Base-by-base conservation (phyloP, 2,329 filamentous ascomycete genomes). In the Tolypocladium endophyticum region DNA sequence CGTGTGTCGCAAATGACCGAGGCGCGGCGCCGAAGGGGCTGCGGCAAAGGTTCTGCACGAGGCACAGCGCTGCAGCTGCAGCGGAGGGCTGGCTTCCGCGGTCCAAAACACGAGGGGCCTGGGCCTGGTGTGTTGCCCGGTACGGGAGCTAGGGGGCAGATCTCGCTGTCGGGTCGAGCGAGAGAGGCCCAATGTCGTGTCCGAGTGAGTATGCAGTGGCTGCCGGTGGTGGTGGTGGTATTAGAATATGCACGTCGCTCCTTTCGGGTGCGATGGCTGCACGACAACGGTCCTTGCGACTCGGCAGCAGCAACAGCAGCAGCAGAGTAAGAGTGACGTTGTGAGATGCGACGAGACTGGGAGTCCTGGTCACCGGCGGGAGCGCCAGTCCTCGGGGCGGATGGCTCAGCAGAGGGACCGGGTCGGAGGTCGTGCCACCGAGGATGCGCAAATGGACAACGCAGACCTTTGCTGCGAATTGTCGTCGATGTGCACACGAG, bases 201-300 rank as follows among this genome's bases (percentile, higher is more conserved):
- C 53, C 38, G 57, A 43, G 47, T 18, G 38, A 56, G 30, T 55
- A 59, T 59, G 60, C 58, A 60, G 60, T 63, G 61, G 63, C 63
- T 59, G 58, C 63, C 65, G 64, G 64, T 66, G 68, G 61, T 58
- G 57, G 59, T 59, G 58, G 58, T 61, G 65, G 61, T 60, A 58
- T 60, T 47, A 23, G 20, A 16, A 64, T 70, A 71, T 72, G 70
- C 70, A 72, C 61, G 69, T 71, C 65, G 69, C 70, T 71, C 64
- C 62, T 71, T 72, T 70, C 28, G 67, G 70, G 64, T 59, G 33
- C 52, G 59, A 33, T 53, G 54, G 58, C 58, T 58, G 60, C 58
- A 57, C 53, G 47, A 33, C 52, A 57, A 58, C 53, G 57, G 41
- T 45, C 33, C 41, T 56, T 18, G 55, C 23, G 36, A 35, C 38